Conservation (phyloP, 805 yeast genomes). For the Tetrapisispora nanseiensis region DNA sequence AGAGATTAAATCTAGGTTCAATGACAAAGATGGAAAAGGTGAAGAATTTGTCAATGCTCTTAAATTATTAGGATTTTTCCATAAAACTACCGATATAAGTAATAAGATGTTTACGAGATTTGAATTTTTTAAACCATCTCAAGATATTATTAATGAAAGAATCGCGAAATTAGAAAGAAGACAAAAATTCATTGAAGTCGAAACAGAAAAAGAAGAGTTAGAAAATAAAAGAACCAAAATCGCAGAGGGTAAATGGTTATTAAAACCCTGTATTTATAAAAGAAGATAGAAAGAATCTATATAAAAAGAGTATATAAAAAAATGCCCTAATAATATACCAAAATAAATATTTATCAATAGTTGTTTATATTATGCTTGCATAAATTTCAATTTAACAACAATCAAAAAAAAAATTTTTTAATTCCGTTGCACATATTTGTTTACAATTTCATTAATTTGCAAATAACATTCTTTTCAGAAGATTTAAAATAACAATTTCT, state of each 20-base stretch:
- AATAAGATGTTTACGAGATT: constrained; percentile 93
- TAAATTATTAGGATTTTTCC: constrained; percentile 75
- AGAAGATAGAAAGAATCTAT: constrained; percentile 65
- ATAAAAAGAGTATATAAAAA: too few relatives aligned
- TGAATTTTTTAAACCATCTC: constrained; percentile 83
- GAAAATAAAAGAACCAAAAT: constrained; percentile 41
- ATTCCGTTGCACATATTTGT: too few relatives aligned
- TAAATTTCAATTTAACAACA: too few relatives aligned
- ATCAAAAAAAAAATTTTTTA: too few relatives aligned
- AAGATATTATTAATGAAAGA: constrained; percentile 54
- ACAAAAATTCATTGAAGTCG: constrained; percentile 61
- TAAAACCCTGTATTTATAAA: constrained; percentile 94
- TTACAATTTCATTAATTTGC: too few relatives aligned
- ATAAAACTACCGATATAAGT: constrained; percentile 72
- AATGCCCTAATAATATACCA: too few relatives aligned
- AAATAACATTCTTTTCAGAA: too few relatives aligned
- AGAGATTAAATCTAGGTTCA: constrained; percentile 87
- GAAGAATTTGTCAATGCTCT: constrained; percentile 73
- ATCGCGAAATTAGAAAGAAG: constrained; percentile 51
- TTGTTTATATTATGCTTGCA: too few relatives aligned
- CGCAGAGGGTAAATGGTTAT: constrained; percentile 79
- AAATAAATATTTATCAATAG: too few relatives aligned
- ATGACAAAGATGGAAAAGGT: constrained; percentile 65
- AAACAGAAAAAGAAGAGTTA: constrained; percentile 50
- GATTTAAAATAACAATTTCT: too few relatives aligned